phyloP scores from a whole-genome alignment of 257 asterid species.

The Fraxinus americana region DNA sequence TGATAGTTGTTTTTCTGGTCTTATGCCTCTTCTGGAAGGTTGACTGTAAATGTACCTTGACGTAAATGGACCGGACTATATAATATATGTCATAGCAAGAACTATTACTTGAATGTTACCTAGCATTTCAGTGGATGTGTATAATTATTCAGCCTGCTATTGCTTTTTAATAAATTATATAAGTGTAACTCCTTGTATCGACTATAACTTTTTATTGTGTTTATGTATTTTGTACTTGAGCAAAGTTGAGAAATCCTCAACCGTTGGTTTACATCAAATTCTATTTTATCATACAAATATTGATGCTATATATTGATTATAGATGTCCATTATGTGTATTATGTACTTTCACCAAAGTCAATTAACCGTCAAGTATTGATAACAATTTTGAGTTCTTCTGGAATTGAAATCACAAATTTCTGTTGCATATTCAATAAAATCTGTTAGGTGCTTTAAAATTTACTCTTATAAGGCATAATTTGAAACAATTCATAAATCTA shows the following conservation, averaged over 20 bases:
- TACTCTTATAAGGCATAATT: conserved; percentile 6
- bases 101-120: not conserved
- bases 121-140: not conserved
- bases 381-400: not conserved
- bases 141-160: not conserved
- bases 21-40: not conserved
- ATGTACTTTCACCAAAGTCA: not conserved
- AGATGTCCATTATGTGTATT: not conserved
- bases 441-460: conserved; percentile 15
- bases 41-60: not conserved
- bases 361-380: not conserved
- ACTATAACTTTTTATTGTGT: conserved; percentile 1
- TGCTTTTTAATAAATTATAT: not conserved
- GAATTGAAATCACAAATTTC: not conserved
- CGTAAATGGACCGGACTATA: not conserved
- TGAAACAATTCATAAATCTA: not conserved
- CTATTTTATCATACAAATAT: not conserved
- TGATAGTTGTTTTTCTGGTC: not conserved
- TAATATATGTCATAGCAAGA: not conserved
- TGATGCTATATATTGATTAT: not conserved
- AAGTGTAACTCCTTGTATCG: not conserved
- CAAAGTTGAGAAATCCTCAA: conserved; percentile 13
- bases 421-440: not conserved
- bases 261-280: conserved; percentile 15
- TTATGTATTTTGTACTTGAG: conserved; percentile 13